A percentile compares a stretch with the other conserved stretches of the same genome.
phyloP scores from a whole-genome alignment of 257 asterid genomes.

The Orobanche coerulescens region DNA sequence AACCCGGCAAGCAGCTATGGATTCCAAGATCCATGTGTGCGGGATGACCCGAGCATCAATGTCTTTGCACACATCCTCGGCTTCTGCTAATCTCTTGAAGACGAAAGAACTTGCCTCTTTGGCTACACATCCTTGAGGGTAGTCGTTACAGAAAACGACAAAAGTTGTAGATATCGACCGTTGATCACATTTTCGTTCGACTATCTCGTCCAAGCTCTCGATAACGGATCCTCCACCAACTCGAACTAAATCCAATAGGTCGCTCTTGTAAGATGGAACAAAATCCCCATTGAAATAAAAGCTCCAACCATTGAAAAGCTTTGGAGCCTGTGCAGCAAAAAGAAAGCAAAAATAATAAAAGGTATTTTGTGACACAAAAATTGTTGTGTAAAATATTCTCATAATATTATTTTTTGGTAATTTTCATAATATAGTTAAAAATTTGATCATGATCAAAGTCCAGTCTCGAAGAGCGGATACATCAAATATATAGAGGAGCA shows the following conservation, averaged over 20 bases:
- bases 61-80: constrained; percentile 33
- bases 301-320: constrained; percentile 52
- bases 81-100: constrained; percentile 36
- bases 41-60: constrained; percentile 35
- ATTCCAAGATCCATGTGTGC: constrained; percentile 90
- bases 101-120: constrained; percentile 31
- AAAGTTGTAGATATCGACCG: constrained; percentile 20
- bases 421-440: too few species aligned
- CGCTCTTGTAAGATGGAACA: constrained; percentile 45
- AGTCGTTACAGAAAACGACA: constrained; percentile 50
- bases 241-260: constrained; percentile 51
- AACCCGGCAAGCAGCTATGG: constrained; percentile 57
- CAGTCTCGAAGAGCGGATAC: too few species aligned
- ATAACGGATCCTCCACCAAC: constrained; percentile 60
- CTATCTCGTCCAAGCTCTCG: constrained; percentile 36
- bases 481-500: too few species aligned
- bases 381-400: too few species aligned
- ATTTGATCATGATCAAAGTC: too few species aligned
- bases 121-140: constrained; percentile 27
- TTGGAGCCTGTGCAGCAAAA: constrained; percentile 49
- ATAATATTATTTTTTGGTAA: too few species aligned
- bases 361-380: too few species aligned
- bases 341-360: not conserved
- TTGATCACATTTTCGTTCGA: constrained; percentile 9
- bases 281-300: constrained; percentile 63